Base-by-base conservation (phyloP, 768 basidiomycete species). In the Mycena leptocephala region DNA sequence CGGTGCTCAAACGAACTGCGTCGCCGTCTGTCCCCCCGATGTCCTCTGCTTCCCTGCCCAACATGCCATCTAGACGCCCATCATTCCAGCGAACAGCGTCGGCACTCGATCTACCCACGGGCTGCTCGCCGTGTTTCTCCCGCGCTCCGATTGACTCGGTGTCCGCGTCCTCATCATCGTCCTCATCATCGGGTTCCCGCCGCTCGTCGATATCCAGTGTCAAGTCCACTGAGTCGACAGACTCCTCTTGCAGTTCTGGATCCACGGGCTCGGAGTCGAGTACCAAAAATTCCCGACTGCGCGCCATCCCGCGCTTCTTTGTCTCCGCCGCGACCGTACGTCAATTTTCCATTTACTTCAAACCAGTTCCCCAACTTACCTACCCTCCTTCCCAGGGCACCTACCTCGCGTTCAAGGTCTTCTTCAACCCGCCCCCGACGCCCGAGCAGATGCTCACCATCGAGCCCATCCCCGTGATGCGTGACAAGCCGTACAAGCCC, bases 391-490 rank as follows among this genome's bases (percentile, higher is more conserved):
- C 33, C 1, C 48, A 66, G 66, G 26, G 16, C 22, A 53, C 46
- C 5, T 53, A 14, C n/a, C 8, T 32, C n/a, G n/a, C 26, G 4
- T n/a, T 66, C 46, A 53, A 66, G 5, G 1, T 33, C 8, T 1
- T 8, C 1, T 14, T 33, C 14, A n/a, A 24, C 66, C 51, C 46
- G 1, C 14, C 5, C 5, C 53, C 35, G 33, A 67, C 66, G 35
- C 66, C 51, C 35, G 66, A 67, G 37, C 10, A 53, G n/a, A 35
- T 30, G 16, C 53, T 56, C 20, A 41, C 67, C 18, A 69, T 58
- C 55, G 37, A 3, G 26, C 55, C 67, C 37, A 20, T 69, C 53
- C 67, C 67, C 18, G 16, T 69, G 16, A 69, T 69, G 39, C 67
- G 55, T 55, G 37, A 58, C 24, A 20, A n/a, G 48, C 48, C n/a